These are phyloP conservation scores for Penicillium olsonii DNA, from an alignment of 2,329 filamentous ascomycete species.

Conservation along the genomic window DNA sequence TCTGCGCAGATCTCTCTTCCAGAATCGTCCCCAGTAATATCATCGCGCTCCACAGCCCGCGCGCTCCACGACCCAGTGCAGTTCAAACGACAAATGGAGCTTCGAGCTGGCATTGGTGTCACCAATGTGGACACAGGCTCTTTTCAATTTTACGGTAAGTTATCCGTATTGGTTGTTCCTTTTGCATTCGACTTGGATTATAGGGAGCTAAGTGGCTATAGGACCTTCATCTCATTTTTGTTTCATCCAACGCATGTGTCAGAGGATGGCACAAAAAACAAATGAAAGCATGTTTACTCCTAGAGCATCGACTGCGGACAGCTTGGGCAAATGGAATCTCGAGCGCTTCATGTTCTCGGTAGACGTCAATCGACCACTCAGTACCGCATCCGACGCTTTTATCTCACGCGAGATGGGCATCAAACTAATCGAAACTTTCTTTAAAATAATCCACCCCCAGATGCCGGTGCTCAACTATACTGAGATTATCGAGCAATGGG, in stretches of 20 bases:
- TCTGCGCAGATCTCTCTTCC: too few relatives aligned
- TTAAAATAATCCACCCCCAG: neutral
- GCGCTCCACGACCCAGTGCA: too few relatives aligned
- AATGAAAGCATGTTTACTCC: neutral
- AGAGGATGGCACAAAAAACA: slow-evolving; percentile 10
- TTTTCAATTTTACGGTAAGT: too few relatives aligned
- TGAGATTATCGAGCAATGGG: neutral
- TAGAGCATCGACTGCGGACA: neutral
- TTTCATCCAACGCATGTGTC: slow-evolving; percentile 18
- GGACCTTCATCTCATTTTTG: slow-evolving; percentile 17
- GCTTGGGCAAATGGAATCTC: neutral
- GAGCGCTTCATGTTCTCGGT: neutral
- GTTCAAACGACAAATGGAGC: too few relatives aligned
- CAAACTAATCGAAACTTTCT: neutral
- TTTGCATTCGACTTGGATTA: too few relatives aligned
- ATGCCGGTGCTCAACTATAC: neutral
- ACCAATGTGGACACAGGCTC: too few relatives aligned
- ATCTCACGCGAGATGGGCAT: neutral
- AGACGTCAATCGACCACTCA: neutral
- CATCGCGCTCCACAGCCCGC: too few relatives aligned
- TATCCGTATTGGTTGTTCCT: too few relatives aligned
- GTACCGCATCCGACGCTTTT: neutral
- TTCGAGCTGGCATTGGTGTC: too few relatives aligned
- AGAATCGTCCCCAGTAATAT: too few relatives aligned
- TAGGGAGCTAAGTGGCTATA: neutral